A percentile compares a stretch with the other conserved stretches of the same genome.
phyloP scores from a whole-genome alignment of 176 grass and related monocot genomes.

The Metroxylon sagu region DNA sequence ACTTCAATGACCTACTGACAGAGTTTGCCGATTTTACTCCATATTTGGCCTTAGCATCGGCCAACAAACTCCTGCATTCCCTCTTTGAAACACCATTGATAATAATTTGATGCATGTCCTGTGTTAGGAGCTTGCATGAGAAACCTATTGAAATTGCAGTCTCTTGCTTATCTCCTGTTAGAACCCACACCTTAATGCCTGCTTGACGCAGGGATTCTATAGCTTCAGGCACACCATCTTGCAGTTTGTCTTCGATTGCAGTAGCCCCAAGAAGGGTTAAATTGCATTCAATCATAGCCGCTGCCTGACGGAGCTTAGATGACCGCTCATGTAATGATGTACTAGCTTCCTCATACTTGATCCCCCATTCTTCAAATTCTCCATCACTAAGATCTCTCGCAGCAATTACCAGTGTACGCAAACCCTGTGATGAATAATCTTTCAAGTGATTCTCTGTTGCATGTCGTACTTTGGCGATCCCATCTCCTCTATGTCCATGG shows the following conservation, averaged over 20 bases:
- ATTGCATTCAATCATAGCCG: constrained; percentile 71
- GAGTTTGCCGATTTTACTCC: constrained; percentile 49
- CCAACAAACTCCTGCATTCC: constrained; percentile 79
- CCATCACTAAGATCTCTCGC: constrained; percentile 55
- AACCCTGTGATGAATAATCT: constrained; percentile 70
- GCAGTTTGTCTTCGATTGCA: constrained; percentile 94
- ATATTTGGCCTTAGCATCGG: constrained; percentile 63
- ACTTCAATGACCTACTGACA: constrained; percentile 15
- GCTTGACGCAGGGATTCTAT: constrained; percentile 91
- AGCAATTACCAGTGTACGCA: constrained; percentile 83
- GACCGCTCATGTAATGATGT: constrained; percentile 87
- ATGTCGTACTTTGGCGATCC: constrained; percentile 38
- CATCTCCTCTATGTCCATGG: too few species aligned
- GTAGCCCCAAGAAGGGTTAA: constrained; percentile 90
- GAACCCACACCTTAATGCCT: constrained; percentile 98
- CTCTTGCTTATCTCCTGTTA: constrained; percentile 99
- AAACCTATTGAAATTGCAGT: constrained; percentile 97
- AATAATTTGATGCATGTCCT: constrained; percentile 62
- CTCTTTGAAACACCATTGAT: constrained; percentile 90
- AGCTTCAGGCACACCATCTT: constrained; percentile 95
- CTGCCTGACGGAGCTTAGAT: constrained; percentile 81
- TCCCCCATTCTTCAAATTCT: constrained; percentile 79
- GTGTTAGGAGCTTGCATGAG: constrained; percentile 71
- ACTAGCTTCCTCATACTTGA: constrained; percentile 88
- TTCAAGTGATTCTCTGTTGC: constrained; percentile 63